phyloP scores from a whole-genome alignment of 2,329 filamentous ascomycete genomes.

The Claviceps cyperi region DNA sequence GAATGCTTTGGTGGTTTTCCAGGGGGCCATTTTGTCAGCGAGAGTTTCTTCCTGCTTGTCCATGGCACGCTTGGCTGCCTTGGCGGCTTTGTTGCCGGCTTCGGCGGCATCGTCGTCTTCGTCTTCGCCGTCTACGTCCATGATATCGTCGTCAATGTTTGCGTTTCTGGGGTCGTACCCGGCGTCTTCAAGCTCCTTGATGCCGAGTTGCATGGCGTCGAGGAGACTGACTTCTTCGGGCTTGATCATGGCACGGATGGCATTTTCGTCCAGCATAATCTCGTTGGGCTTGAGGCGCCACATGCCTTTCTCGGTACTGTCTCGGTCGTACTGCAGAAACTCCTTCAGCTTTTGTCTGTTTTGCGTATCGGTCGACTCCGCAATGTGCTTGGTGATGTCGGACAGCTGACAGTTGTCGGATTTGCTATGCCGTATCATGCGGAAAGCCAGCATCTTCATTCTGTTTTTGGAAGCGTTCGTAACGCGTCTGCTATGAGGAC shows the following conservation, averaged over 20 bases:
- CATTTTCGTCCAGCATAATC: slow-evolving; percentile 62
- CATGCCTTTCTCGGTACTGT: slow-evolving; percentile 50
- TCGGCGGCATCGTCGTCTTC: slow-evolving; percentile 27
- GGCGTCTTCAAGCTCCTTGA: slow-evolving; percentile 79
- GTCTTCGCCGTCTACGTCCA: slow-evolving; percentile 47
- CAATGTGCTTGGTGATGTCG: slow-evolving; percentile 86
- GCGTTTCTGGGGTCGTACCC: slow-evolving; percentile 60
- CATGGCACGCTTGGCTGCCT: slow-evolving; percentile 26
- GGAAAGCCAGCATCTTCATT: slow-evolving; percentile 89
- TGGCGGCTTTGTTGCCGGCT: slow-evolving; percentile 24
- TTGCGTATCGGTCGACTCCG: slow-evolving; percentile 85
- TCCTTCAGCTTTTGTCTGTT: slow-evolving; percentile 96
- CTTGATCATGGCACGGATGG: slow-evolving; percentile 76
- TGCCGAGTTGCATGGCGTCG: slow-evolving; percentile 92
- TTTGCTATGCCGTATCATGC: slow-evolving; percentile 66
- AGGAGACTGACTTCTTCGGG: slow-evolving; percentile 91
- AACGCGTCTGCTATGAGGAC: slow-evolving; percentile 84
- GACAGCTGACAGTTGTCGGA: slow-evolving; percentile 56
- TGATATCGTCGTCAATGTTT: slow-evolving; percentile 48
- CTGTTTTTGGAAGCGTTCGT: slow-evolving; percentile 95
- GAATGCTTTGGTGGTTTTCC: slow-evolving; percentile 95
- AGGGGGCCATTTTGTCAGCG: slow-evolving; percentile 82
- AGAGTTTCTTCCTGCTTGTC: slow-evolving; percentile 53
- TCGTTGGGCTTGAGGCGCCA: slow-evolving; percentile 70
- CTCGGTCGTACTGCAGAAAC: slow-evolving; percentile 82